Base-by-base conservation (phyloP, 2,329 filamentous ascomycete species). In the Parastagonospora nodorum region DNA sequence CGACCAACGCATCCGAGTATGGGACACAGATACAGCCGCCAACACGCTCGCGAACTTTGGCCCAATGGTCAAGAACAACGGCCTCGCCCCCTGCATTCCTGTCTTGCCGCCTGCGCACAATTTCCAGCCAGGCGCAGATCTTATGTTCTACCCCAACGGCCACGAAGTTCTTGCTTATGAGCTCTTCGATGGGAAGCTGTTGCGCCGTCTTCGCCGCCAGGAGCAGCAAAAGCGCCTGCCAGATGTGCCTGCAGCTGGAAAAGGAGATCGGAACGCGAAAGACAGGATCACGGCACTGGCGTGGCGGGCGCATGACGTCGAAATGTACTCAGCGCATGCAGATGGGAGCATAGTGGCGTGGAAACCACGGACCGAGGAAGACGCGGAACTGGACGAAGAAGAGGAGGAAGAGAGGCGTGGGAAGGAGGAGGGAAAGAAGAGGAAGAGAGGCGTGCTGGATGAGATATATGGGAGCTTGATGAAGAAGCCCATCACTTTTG, bases 1-100 rank as follows among this genome's bases (percentile, higher is more conserved):
- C 50, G 94, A 97, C 69, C 82, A 89, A 42, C 84, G 88, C 8
- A 87, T 97, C 55, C 84, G 92, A 4, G 89, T 97, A 1, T 97
- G 93, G 93, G 84, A 96, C 68, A 84, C 89, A 1, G 80, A 80
- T 0, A 90, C 85, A 0, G 91, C 92, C 2, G 88, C 88, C 14
- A 97, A 97, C 71, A 95, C 90, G 0, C 83, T 97, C 5, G 89
- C 89, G 0, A 92, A 88, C 70, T 97, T 97, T 67, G 92, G 92
- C 0, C 89, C 92, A 1, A 81, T 86, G 27, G 81, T 97, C 35
- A 88, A 87, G 62, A 97, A 97, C 69, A 81, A 62, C 0, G 69
- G 73, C 8, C 72, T 76, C 2, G 75, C 76, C 2, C 66, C 72
- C 5, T 53, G 74, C 16, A 61, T 74, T 58, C 73, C 78, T 57